Base-by-base conservation (phyloP, 1,139 yeast genomes). In the Suhomyces maxii region DNA sequence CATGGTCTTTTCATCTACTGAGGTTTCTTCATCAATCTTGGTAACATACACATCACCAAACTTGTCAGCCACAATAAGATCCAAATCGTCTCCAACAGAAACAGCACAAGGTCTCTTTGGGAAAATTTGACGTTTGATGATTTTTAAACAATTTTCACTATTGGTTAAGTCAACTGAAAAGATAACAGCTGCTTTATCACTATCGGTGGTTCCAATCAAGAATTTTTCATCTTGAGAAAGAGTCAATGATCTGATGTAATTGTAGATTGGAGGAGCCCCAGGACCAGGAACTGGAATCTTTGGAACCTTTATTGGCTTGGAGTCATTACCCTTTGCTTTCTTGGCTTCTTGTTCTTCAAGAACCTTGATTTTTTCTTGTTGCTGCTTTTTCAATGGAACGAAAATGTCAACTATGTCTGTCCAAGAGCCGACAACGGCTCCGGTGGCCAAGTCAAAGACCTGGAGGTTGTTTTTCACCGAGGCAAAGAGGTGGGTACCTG, bases 91-190 rank as follows among this genome's bases (percentile, higher is more conserved):
- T 8, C 85, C 76, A 4, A 84, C 67, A n/a, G 89, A 76, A 12
- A 89, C 73, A 1, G 96, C 84, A 54, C 90, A 85, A 9, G 98
- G 97, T 63, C 98, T 82, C 67, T 93, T 93, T 26, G 97, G 89
- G 60, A 89, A 84, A 7, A 80, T 76, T 60, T 89, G 91, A 61
- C 95, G 82, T 58, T 87, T 86, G 39, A 79, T 58, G 32, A 84
- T 63, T n/a, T 60, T 61, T 41, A 87, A 69, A 41, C 79, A 71
- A 48, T 75, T 70, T 10, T 53, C 59, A 4, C 50, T 37, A 18
- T 51, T 49, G 30, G 40, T 12, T 35, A 56, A 63, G 49, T 77
- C 71, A 25, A 84, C 55, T 37, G 67, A 59, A 52, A 88, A 83
- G 8, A 89, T 76, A n/a, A 84, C 73, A 11, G 84, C 84, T 2